Conservation (phyloP, 2,329 filamentous ascomycete genomes). For the Thielaviopsis euricoi region DNA sequence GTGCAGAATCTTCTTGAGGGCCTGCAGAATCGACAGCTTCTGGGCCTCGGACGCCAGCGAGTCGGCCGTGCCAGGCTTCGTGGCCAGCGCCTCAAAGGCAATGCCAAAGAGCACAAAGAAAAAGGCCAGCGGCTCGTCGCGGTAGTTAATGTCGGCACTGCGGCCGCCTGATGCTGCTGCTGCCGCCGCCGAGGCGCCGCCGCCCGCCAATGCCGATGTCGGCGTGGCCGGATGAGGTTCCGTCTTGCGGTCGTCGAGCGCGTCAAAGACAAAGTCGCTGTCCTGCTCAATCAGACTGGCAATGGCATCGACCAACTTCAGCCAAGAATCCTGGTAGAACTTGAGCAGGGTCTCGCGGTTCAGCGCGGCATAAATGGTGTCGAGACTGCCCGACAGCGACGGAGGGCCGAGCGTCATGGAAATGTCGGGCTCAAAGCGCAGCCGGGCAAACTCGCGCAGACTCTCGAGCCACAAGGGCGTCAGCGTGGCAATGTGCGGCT, state of each 20-base stretch:
- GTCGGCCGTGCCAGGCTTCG: constrained; percentile 42
- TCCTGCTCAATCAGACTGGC: constrained; percentile 95
- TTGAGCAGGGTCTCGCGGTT: constrained; percentile 85
- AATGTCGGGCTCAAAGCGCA: constrained; percentile 93
- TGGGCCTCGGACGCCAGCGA: constrained; percentile 57
- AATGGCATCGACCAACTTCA: constrained; percentile 92
- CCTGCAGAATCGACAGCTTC: constrained; percentile 73
- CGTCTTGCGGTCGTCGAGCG: constrained; percentile 67
- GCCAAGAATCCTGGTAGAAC: constrained; percentile 96
- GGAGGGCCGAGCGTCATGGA: constrained; percentile 75
- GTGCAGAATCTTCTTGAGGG: constrained; percentile 85
- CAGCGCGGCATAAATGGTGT: constrained; percentile 85
- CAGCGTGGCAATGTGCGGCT: constrained; percentile 74
- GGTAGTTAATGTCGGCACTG: constrained; percentile 75
- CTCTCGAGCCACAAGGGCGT: constrained; percentile 91
- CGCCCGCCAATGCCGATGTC: neutral
- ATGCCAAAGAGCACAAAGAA: constrained; percentile 97
- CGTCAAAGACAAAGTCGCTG: constrained; percentile 94
- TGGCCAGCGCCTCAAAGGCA: constrained; percentile 86
- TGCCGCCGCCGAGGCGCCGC: neutral
- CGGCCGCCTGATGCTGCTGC: too few relatives aligned
- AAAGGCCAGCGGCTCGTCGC: constrained; percentile 93
- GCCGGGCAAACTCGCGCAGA: constrained; percentile 76
- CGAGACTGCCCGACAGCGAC: constrained; percentile 67
- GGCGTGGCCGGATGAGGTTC: constrained; percentile 31